These are phyloP conservation scores for Aspergillus fructus DNA, from an alignment of 2,329 filamentous ascomycete species.

Conservation along the genomic window DNA sequence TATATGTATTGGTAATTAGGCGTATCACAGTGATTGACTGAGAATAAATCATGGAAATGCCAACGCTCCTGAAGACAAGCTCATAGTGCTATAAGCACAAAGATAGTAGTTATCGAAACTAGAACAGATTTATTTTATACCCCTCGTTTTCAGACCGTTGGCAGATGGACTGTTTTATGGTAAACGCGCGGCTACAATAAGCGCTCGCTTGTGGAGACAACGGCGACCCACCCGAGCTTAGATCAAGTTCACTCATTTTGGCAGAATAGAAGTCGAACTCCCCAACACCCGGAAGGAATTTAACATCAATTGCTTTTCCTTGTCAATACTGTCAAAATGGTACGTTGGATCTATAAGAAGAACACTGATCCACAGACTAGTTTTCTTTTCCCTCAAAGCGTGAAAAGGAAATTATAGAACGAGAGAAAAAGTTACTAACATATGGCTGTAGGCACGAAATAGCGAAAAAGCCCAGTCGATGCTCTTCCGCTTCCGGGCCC, in stretches of 20 bases:
- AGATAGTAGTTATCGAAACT: too few relatives aligned
- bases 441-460: constrained; percentile 72
- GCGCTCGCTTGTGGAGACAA: constrained; percentile 25
- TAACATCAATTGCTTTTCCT: constrained; percentile 14
- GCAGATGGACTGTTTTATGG: background rate
- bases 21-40: too few relatives aligned
- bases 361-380: background rate
- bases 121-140: background rate
- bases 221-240: constrained; percentile 22
- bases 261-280: constrained; percentile 17
- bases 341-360: constrained; percentile 13
- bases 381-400: background rate
- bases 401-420: background rate
- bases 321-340: constrained; percentile 29
- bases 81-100: too few relatives aligned
- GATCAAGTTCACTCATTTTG: constrained; percentile 19
- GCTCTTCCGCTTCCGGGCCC: constrained; percentile 99
- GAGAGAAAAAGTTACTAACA: constrained; percentile 18
- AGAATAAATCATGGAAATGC: too few relatives aligned
- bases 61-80: too few relatives aligned
- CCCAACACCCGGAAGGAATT: constrained; percentile 11
- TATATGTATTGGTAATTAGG: too few relatives aligned
- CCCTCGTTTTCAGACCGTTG: background rate
- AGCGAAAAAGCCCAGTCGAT: constrained; percentile 99
- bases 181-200: constrained; percentile 26